A percentile compares a stretch with the other conserved stretches of the same genome.
phyloP scores from a whole-genome alignment of 2,329 filamentous ascomycete genomes.

The Exophiala xenobiotica region DNA sequence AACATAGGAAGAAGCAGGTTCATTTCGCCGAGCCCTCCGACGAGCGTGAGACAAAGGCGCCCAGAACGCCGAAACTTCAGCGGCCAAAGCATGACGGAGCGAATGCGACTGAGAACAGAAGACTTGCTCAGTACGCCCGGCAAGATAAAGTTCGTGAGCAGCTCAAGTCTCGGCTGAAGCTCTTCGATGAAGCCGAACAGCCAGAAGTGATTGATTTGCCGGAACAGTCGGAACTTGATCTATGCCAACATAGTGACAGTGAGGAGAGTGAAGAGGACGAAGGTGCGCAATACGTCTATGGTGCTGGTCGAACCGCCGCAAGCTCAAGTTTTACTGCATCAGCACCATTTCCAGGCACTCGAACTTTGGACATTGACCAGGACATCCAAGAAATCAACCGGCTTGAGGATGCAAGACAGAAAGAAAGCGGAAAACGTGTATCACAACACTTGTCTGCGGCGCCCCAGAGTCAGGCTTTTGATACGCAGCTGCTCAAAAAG shows the following conservation, averaged over 20 bases:
- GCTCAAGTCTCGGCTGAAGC: conserved; percentile 8
- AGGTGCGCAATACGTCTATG: conserved; percentile 20
- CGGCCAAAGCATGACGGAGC: neutral
- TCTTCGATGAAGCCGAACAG: conserved; percentile 9
- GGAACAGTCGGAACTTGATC: neutral
- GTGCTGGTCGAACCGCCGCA: conserved; percentile 8
- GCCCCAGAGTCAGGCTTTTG: conserved; percentile 1
- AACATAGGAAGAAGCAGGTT: conserved; percentile 9
- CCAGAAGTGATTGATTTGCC: conserved; percentile 2
- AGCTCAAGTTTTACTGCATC: neutral
- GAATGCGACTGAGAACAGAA: conserved; percentile 8
- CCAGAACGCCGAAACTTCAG: neutral
- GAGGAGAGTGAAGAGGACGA: conserved; percentile 26
- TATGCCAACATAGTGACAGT: neutral
- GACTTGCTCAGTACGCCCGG: conserved; percentile 7
- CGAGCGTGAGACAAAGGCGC: neutral
- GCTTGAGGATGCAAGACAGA: conserved; percentile 15
- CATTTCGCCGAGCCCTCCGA: conserved; percentile 7
- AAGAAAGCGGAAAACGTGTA: neutral
- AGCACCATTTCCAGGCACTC: neutral
- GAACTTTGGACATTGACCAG: conserved; percentile 1
- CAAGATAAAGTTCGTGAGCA: conserved; percentile 9
- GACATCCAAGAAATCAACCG: conserved; percentile 15
- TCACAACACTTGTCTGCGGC: neutral
- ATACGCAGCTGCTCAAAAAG: conserved; percentile 7